Conservation (phyloP, 208 protist genomes). For the Leishmania tarentolae region DNA sequence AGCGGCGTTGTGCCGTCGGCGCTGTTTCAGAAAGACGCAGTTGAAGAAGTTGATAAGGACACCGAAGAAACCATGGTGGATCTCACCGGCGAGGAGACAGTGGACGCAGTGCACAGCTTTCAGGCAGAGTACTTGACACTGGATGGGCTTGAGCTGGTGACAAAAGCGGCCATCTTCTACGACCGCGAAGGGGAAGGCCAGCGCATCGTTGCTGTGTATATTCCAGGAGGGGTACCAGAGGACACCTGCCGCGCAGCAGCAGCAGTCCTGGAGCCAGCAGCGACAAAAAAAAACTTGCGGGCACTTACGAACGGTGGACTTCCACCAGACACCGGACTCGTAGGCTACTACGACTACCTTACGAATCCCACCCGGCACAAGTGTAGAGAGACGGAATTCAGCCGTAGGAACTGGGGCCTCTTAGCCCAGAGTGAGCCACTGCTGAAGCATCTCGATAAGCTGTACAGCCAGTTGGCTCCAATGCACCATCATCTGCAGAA, state of each 20-base stretch:
- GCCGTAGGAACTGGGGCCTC: constrained; percentile 63
- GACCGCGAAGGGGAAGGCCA: constrained; percentile 48
- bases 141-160: constrained; percentile 70
- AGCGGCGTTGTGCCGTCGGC: constrained; percentile 1
- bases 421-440: constrained; percentile 49
- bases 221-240: constrained; percentile 49
- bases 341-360: constrained; percentile 92
- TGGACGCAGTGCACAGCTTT: constrained; percentile 46
- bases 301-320: constrained; percentile 75
- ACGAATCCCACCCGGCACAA: constrained; percentile 79
- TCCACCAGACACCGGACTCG: constrained; percentile 88
- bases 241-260: constrained; percentile 58
- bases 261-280: constrained; percentile 56
- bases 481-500: constrained; percentile 78
- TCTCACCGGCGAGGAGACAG: constrained; percentile 66
- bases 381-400: constrained; percentile 89
- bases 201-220: constrained; percentile 72
- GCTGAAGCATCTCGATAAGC: constrained; percentile 51
- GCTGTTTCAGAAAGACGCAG: constrained; percentile 17
- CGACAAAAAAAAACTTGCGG: constrained; percentile 78
- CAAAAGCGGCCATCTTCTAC: constrained; percentile 50
- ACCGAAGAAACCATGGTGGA: constrained; percentile 30
- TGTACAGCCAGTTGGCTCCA: constrained; percentile 75
- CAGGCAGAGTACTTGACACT: constrained; percentile 58
- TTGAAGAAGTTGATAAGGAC: constrained; percentile 14